Percentiles rank a stretch among this genome's conserved stretches.
Evolutionary conservation across 2,329 filamentous ascomycete genomes (phyloP).

Genomic region (Blastomyces percursus): DNA sequence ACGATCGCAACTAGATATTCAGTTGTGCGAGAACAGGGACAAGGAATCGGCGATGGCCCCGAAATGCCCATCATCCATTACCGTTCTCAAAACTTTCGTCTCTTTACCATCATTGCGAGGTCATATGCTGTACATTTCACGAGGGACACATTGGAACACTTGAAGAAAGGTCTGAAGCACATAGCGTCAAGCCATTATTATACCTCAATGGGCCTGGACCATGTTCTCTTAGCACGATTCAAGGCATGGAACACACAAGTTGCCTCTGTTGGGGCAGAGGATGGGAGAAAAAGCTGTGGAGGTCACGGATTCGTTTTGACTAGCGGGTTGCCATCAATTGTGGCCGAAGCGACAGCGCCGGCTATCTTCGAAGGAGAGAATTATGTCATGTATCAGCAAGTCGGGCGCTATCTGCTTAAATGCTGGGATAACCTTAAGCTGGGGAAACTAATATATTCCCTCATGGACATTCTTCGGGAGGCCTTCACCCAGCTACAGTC

Average conservation of each 20-base stretch:
- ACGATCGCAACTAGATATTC: conserved; percentile 27
- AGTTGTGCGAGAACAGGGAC: conserved; percentile 16
- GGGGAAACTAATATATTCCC: conserved; percentile 7
- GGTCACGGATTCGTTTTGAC: conserved; percentile 30
- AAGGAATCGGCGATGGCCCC: conserved; percentile 14
- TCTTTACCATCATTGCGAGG: conserved; percentile 19
- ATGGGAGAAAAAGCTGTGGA: conserved; percentile 28
- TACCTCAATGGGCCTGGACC: conserved; percentile 15
- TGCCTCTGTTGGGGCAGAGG: conserved; percentile 24
- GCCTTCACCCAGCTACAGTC: background rate
- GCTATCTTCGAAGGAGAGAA: conserved; percentile 33
- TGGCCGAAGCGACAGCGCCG: conserved; percentile 18
- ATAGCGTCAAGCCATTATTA: conserved; percentile 8
- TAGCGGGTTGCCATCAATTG: conserved; percentile 24
- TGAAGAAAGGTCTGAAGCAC: conserved; percentile 10
- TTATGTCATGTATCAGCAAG: conserved; percentile 32
- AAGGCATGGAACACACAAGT: conserved; percentile 22
- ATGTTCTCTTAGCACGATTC: conserved; percentile 20
- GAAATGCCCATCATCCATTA: conserved; percentile 20
- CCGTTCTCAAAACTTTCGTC: conserved; percentile 19
- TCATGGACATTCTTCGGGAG: background rate
- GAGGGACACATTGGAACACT: conserved; percentile 8
- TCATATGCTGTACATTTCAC: conserved; percentile 22
- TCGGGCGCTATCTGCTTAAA: conserved; percentile 21
- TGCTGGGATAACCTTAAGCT: conserved; percentile 6